Percentiles rank a stretch among this genome's conserved stretches.
Evolutionary conservation across 192 early-diverging fungal genomes (phyloP).

Genomic region (Hyaloraphidium curvatum): DNA sequence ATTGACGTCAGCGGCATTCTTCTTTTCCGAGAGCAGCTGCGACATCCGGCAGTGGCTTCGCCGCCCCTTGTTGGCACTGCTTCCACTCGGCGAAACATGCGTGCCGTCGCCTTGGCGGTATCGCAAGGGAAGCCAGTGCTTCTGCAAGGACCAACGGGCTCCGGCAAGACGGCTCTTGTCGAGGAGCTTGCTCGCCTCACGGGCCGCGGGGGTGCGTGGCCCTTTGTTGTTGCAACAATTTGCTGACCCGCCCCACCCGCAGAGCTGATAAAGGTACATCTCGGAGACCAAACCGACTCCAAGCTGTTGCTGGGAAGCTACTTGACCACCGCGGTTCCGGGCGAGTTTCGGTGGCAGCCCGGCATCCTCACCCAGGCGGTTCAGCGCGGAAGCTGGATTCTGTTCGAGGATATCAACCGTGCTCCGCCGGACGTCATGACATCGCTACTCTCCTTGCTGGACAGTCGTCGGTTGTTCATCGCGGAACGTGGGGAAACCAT

Average conservation of each 20-base stretch:
- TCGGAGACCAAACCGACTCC: conserved; percentile 89
- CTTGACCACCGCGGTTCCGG: conserved; percentile 74
- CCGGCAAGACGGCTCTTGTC: conserved; percentile 77
- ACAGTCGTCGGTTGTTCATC: conserved; percentile 76
- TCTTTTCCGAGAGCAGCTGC: too few relatives aligned
- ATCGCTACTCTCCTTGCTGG: conserved; percentile 76
- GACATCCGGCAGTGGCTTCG: conserved; percentile 4
- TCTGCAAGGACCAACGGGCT: conserved; percentile 63
- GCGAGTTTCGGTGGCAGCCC: conserved; percentile 85
- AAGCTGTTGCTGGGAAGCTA: conserved; percentile 93
- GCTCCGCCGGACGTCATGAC: conserved; percentile 88
- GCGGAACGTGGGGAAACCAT: conserved; percentile 75
- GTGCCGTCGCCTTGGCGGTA: conserved; percentile 60
- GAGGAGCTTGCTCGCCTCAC: conserved; percentile 65
- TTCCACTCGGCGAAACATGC: conserved; percentile 54
- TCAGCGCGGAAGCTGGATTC: conserved; percentile 72
- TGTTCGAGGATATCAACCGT: conserved; percentile 93
- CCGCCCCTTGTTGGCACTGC: conserved; percentile 49
- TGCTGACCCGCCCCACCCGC: background rate
- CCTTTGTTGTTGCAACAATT: background rate
- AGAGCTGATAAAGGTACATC: conserved; percentile 78
- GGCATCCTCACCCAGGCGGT: conserved; percentile 89
- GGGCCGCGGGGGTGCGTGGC: conserved; percentile 18
- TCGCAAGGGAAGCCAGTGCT: conserved; percentile 75
- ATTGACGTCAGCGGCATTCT: too few relatives aligned